These are phyloP conservation scores for Sphagnum magellanicum DNA, from an alignment of 228 moss, liverwort and hornwort genomes.

Conservation along the genomic window DNA sequence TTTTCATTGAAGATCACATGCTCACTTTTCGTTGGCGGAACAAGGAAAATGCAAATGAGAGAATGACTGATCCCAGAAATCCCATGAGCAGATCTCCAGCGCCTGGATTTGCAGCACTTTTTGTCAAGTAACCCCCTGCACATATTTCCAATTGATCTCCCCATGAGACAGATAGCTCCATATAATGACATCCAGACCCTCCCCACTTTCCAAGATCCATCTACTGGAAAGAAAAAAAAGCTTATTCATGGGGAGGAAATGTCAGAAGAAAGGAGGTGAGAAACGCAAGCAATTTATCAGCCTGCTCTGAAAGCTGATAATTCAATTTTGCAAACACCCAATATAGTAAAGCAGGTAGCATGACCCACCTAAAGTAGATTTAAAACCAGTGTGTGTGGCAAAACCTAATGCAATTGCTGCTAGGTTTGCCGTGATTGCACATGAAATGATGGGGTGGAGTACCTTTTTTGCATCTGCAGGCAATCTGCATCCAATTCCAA, in stretches of 20 bases:
- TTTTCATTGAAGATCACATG: background rate
- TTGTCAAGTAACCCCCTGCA: constrained; percentile 93
- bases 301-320: background rate
- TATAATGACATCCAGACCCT: background rate
- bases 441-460: constrained; percentile 84
- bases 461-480: constrained; percentile 65
- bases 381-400: constrained; percentile 67
- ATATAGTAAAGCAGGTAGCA: background rate
- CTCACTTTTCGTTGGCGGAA: constrained; percentile 89
- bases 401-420: constrained; percentile 58
- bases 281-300: too few species aligned
- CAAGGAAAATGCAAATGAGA: constrained; percentile 99
- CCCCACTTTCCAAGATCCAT: too few species aligned
- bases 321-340: background rate
- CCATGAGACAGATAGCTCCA: background rate
- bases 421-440: constrained; percentile 73
- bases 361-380: constrained; percentile 67
- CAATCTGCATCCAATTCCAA: constrained; percentile 39
- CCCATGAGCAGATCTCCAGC: constrained; percentile 96
- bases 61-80: constrained; percentile 84
- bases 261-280: too few species aligned
- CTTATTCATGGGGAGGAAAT: too few species aligned
- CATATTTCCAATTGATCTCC: background rate
- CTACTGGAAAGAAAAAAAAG: too few species aligned
- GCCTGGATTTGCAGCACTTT: constrained; percentile 79